Conservation (phyloP, 2,329 filamentous ascomycete genomes). For the Penicillium vulpinum region DNA sequence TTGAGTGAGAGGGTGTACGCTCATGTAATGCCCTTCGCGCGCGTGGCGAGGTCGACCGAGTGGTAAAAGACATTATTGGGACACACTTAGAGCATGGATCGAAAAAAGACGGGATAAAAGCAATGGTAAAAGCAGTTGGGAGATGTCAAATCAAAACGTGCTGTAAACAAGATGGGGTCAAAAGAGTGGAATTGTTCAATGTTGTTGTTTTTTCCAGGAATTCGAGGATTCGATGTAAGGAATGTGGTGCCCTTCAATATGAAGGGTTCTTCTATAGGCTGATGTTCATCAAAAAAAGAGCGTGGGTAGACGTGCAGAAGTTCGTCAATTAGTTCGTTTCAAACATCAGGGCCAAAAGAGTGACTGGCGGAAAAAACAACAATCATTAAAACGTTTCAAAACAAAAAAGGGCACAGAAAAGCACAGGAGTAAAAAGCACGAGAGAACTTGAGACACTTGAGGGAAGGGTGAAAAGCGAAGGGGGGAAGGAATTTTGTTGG, state of each 20-base stretch:
- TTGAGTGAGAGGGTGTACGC: constrained; percentile 48
- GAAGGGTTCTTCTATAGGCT: constrained; percentile 7
- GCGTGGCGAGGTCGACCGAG: constrained; percentile 34
- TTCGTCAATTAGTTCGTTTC: constrained; percentile 26
- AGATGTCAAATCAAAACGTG: not conserved
- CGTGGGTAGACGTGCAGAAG: constrained; percentile 29
- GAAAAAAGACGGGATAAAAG: not conserved
- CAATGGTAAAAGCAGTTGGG: not conserved
- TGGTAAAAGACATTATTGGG: constrained; percentile 32
- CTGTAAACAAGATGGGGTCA: not conserved
- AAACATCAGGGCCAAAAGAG: constrained; percentile 36
- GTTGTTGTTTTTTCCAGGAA: constrained; percentile 22
- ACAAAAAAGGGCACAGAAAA: constrained; percentile 12
- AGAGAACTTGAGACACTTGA: constrained; percentile 13
- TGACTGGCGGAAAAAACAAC: constrained; percentile 24
- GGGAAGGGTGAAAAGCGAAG: constrained; percentile 17
- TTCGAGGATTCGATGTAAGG: constrained; percentile 21
- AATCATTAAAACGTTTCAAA: constrained; percentile 25
- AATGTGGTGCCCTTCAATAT: constrained; percentile 19
- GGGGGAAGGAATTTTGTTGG: constrained; percentile 29
- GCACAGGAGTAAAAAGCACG: constrained; percentile 11
- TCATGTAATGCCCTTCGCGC: constrained; percentile 48
- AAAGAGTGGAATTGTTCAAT: constrained; percentile 8
- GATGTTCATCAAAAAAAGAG: constrained; percentile 24
- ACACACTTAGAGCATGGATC: constrained; percentile 32